These are phyloP conservation scores for Hygrocybe punicea DNA, from an alignment of 768 basidiomycete genomes.

Conservation along the genomic window DNA sequence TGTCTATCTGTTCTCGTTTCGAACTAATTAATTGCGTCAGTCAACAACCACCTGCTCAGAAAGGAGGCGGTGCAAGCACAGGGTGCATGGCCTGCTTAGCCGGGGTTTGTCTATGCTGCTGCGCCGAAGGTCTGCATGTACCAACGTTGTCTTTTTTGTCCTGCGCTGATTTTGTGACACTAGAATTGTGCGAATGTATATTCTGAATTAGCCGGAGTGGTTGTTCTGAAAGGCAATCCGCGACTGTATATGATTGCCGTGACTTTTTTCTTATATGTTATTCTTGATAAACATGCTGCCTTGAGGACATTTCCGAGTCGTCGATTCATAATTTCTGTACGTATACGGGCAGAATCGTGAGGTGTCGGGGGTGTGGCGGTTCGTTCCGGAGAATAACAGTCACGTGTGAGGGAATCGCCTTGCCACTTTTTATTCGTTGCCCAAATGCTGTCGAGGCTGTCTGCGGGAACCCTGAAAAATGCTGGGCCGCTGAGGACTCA, in stretches of 20 bases:
- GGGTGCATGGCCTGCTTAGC: constrained; percentile 67
- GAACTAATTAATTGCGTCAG: constrained; percentile 14
- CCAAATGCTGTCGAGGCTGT: constrained; percentile 84
- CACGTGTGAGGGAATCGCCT: constrained; percentile 46
- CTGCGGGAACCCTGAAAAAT: constrained; percentile 66
- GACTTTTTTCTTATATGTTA: neutral
- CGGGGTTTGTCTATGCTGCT: constrained; percentile 62
- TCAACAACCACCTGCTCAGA: constrained; percentile 55
- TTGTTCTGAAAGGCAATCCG: no score
- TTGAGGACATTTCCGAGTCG: no score
- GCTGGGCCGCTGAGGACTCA: constrained; percentile 48
- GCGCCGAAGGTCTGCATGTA: constrained; percentile 59
- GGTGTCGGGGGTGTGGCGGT: constrained; percentile 14
- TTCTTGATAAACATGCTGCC: neutral
- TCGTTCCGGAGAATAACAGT: constrained; percentile 15
- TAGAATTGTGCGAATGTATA: constrained; percentile 75
- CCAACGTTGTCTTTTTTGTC: constrained; percentile 1
- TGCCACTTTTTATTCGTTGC: constrained; percentile 43
- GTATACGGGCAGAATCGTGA: no score
- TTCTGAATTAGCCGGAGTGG: constrained; percentile 37
- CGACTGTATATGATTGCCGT: neutral
- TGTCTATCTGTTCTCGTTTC: neutral
- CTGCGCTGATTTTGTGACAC: neutral
- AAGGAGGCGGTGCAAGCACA: constrained; percentile 38
- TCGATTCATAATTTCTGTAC: no score